Percentiles rank a stretch among this genome's conserved stretches.
Evolutionary conservation across 345 rosid species (phyloP).

Genomic region (Eucalyptus viminalis): DNA sequence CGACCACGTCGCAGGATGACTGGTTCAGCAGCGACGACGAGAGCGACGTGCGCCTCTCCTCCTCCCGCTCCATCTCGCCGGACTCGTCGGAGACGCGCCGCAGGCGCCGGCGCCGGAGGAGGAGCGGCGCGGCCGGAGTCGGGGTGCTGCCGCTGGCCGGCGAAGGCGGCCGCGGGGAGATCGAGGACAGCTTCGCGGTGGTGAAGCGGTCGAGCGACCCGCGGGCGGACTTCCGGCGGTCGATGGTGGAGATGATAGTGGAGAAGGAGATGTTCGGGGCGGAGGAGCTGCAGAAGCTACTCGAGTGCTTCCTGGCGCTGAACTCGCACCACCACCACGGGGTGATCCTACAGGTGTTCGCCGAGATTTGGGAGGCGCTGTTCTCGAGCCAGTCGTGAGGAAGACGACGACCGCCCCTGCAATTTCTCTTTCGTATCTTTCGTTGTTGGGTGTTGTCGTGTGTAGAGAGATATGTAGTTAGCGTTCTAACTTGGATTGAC

Average conservation of each 20-base stretch:
- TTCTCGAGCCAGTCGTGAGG: constrained; percentile 25
- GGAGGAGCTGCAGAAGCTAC: constrained; percentile 46
- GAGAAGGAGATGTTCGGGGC: constrained; percentile 60
- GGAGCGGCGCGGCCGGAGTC: background rate
- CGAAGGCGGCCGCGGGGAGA: constrained; percentile 7
- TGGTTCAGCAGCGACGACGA: constrained; percentile 67
- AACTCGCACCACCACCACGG: constrained; percentile 59
- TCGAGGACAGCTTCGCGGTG: constrained; percentile 68
- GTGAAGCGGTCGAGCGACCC: constrained; percentile 75
- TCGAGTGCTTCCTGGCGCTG: constrained; percentile 61
- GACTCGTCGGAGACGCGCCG: constrained; percentile 32
- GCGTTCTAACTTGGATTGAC: background rate
- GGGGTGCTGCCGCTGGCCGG: constrained; percentile 5
- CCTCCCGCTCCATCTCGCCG: constrained; percentile 40
- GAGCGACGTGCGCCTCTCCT: constrained; percentile 48
- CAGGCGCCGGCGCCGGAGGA: background rate
- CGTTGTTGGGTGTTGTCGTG: background rate
- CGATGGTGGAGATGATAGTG: constrained; percentile 83
- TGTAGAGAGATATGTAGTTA: background rate
- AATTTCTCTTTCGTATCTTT: background rate
- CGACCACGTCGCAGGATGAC: constrained; percentile 10
- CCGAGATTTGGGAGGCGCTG: constrained; percentile 53
- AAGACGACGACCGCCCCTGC: background rate
- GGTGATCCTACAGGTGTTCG: constrained; percentile 52
- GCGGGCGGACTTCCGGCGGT: constrained; percentile 52